These are phyloP conservation scores for Nakazawaea wickerhamii DNA, from an alignment of 805 yeast genomes.

Conservation along the genomic window DNA sequence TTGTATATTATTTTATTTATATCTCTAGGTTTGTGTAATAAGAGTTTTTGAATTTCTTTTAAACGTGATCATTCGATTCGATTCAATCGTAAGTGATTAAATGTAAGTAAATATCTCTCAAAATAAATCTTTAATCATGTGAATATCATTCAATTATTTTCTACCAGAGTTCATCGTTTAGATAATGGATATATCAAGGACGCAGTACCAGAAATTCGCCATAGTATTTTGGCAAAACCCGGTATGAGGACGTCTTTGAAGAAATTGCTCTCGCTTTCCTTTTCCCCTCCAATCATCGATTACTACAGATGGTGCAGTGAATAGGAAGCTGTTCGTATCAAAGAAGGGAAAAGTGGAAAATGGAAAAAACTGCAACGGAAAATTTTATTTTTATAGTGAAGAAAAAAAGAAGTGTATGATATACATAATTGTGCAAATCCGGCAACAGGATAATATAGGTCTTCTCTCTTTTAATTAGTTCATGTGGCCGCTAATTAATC, in stretches of 20 bases:
- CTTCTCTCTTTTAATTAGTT: too few species aligned
- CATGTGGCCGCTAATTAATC: too few species aligned
- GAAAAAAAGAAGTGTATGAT: conserved; percentile 1
- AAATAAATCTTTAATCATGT: too few species aligned
- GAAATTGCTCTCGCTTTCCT: conserved; percentile 31
- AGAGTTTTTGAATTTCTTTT: background rate
- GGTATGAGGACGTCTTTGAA: conserved; percentile 36
- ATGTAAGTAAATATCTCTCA: too few species aligned
- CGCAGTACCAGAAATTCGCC: conserved; percentile 34
- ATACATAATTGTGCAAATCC: too few species aligned
- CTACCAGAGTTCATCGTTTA: background rate
- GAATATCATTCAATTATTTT: too few species aligned
- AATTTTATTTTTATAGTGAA: conserved; percentile 7
- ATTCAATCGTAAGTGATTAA: too few species aligned
- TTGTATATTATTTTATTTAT: background rate
- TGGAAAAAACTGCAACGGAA: background rate
- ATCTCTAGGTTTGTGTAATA: background rate
- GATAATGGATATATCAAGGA: conserved; percentile 28
- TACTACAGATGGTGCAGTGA: conserved; percentile 35
- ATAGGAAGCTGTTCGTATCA: conserved; percentile 40
- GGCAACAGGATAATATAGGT: too few species aligned
- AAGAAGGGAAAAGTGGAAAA: conserved; percentile 18
- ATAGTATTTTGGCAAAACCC: conserved; percentile 16
- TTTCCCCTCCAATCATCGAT: conserved; percentile 42
- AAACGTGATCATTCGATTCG: background rate